Evolutionary conservation across 140 eudicot genomes (phyloP), one percentile per base, ranked within the genome.

Genomic region (Oenanthe javanica): DNA sequence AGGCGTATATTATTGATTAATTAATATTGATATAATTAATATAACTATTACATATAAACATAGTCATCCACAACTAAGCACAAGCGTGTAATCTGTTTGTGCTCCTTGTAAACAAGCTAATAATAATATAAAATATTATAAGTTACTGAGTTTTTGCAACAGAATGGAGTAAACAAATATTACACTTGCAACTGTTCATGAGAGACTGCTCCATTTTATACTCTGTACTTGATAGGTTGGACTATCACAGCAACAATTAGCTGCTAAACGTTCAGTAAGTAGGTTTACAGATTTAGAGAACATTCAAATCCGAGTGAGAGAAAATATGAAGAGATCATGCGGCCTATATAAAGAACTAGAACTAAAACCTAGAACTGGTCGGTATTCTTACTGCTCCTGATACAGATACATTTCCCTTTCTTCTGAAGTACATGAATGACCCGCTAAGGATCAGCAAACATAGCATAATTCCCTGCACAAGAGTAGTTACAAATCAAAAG

Each of bases 321-420:
- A 15, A 38, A 4, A 59, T 13, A 59, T n/a, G 23, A 23, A 21
- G 15, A 61, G 10, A 61, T 23, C 25, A 59, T 3, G 12, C 15
- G 1, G 38, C 70, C 4, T 61, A n/a, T 23, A 61, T 9, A 14
- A 69, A 36, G 12, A 43, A 38, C 12, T 8, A 16, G 4, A 40
- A 70, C 79, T 87, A 94, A 83, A 92, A 94, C 91, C 96, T 90
- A 38, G 93, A 83, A 83, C 50, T 90, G 47, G 88, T 86, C 25
- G 95, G 91, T 54, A 94, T 64, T 81, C 98, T 90, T 18, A 88
- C 84, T 61, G 89, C 90, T 70, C 91, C 93, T 40, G 85, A 84
- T 59, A 76, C 83, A 50, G 85, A 72, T 49, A 77, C 82, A 42
- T 81, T 77, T 80, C 88, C 88, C 76, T 85, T 94, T 73, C 89